Percentiles rank a stretch among this genome's conserved stretches.
These are phyloP conservation scores for Aspergillus kassunensis DNA, from an alignment of 495 filamentous ascomycete species.

Conservation along the genomic window DNA sequence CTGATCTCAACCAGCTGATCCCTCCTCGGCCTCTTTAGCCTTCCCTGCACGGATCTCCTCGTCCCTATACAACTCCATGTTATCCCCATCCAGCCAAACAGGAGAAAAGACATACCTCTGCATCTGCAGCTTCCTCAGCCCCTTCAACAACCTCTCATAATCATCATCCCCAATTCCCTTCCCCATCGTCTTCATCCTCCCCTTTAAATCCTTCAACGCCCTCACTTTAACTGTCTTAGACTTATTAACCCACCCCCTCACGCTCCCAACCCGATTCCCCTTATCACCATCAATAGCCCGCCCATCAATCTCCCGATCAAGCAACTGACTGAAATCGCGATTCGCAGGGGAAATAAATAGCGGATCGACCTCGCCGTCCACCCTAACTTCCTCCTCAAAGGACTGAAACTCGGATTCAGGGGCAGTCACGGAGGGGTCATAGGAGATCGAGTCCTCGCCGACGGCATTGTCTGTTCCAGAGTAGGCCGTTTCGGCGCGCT, in stretches of 20 bases:
- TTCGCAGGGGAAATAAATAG: constrained; percentile 12
- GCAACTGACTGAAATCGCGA: background rate
- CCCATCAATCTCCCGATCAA: background rate
- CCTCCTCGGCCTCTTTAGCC: background rate
- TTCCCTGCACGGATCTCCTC: background rate
- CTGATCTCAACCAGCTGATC: no score
- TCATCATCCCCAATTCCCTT: background rate
- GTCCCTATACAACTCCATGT: background rate
- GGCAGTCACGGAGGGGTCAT: constrained; percentile 6
- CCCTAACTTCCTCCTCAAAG: background rate
- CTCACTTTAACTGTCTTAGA: constrained; percentile 1
- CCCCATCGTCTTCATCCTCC: background rate
- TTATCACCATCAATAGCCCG: background rate
- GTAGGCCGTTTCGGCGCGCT: constrained; percentile 11
- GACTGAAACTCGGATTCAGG: constrained; percentile 6
- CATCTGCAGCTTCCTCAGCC: constrained; percentile 15
- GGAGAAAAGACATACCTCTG: background rate
- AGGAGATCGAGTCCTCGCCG: background rate
- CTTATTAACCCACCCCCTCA: constrained; percentile 12
- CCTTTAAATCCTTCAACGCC: background rate
- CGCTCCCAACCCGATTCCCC: background rate
- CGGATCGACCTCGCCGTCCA: constrained; percentile 1
- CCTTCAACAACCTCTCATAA: constrained; percentile 13
- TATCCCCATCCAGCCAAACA: background rate
- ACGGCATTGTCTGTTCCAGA: constrained; percentile 12